These are phyloP conservation scores for Kwoniella mangroviensis DNA, from an alignment of 768 basidiomycete genomes.

Conservation along the genomic window DNA sequence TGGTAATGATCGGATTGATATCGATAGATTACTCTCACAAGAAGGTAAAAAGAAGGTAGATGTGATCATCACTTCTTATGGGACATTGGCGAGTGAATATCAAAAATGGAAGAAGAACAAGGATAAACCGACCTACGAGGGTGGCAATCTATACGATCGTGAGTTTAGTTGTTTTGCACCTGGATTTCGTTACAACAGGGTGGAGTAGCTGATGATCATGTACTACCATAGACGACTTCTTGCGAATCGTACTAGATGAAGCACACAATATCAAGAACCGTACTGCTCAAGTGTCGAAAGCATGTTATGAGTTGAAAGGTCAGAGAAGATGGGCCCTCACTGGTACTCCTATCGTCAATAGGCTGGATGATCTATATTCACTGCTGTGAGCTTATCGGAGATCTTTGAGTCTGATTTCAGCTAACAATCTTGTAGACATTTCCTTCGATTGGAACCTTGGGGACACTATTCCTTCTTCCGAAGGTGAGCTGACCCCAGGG, in stretches of 20 bases:
- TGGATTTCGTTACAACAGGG: neutral
- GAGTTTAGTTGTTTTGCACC: conserved; percentile 14
- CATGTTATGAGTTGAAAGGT: conserved; percentile 81
- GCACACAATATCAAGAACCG: conserved; percentile 94
- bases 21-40: conserved; percentile 64
- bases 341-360: conserved; percentile 95
- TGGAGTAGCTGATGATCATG: neutral
- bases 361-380: conserved; percentile 87
- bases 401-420: too few species aligned
- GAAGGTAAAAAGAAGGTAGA: conserved; percentile 67
- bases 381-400: conserved; percentile 66
- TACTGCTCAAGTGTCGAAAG: conserved; percentile 58
- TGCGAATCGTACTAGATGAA: conserved; percentile 67
- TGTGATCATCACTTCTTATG: conserved; percentile 90
- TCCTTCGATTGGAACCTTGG: conserved; percentile 58
- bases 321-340: conserved; percentile 88
- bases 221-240: conserved; percentile 36
- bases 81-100: conserved; percentile 86
- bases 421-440: conserved; percentile 45
- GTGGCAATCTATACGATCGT: conserved; percentile 54
- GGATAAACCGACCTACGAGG: conserved; percentile 73
- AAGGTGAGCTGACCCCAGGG: conserved; percentile 63
- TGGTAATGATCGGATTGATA: conserved; percentile 78
- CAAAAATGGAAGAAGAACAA: conserved; percentile 55
- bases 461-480: conserved; percentile 69